Evolutionary conservation across 2,329 filamentous ascomycete species (phyloP).

Genomic region (Rugonectria rugulosa): DNA sequence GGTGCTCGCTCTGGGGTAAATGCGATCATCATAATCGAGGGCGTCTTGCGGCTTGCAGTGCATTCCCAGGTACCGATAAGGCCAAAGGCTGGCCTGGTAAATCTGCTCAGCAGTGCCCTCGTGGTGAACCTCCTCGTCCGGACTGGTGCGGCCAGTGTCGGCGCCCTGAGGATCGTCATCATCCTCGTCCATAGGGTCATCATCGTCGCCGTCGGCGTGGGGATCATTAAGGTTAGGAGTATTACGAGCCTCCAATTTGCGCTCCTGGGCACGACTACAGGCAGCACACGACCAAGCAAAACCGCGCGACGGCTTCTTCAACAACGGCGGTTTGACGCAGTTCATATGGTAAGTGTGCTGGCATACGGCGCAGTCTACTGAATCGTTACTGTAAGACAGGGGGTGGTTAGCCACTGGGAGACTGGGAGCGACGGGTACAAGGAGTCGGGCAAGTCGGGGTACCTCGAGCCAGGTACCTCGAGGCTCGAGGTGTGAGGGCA

Average conservation of each 20-base stretch:
- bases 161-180: slow-evolving; percentile 69
- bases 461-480: too few relatives aligned
- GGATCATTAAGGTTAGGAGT: slow-evolving; percentile 79
- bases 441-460: too few relatives aligned
- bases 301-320: slow-evolving; percentile 95
- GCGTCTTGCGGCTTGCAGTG: slow-evolving; percentile 96
- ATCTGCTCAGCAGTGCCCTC: slow-evolving; percentile 83
- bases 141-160: slow-evolving; percentile 70
- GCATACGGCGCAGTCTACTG: slow-evolving; percentile 96
- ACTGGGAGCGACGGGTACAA: too few relatives aligned
- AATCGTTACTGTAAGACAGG: slow-evolving; percentile 73
- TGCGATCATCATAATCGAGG: slow-evolving; percentile 95
- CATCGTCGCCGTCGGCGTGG: slow-evolving; percentile 70
- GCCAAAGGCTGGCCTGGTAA: slow-evolving; percentile 93
- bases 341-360: slow-evolving; percentile 98
- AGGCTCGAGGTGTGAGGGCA: too few relatives aligned
- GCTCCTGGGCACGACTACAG: slow-evolving; percentile 94
- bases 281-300: slow-evolving; percentile 98
- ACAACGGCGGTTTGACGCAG: slow-evolving; percentile 88
- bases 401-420: slow-evolving; percentile 37
- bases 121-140: slow-evolving; percentile 63
- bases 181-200: slow-evolving; percentile 72
- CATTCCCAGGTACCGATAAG: slow-evolving; percentile 92
- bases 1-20: slow-evolving; percentile 94
- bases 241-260: slow-evolving; percentile 87